phyloP scores from a whole-genome alignment of 805 yeast species.

The Saturnispora galanensis region DNA sequence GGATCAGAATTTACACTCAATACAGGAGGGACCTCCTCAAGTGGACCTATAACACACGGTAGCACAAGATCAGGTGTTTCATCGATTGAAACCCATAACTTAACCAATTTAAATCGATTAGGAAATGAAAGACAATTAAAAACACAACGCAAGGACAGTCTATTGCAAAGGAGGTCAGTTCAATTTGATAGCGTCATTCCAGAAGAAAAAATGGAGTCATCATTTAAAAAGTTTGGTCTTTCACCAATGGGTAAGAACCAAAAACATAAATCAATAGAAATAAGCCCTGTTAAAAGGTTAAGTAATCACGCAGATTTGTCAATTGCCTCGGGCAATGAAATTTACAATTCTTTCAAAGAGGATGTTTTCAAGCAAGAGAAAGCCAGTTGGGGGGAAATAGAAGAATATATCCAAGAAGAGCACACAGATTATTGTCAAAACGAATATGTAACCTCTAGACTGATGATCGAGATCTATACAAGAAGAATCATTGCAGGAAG shows the following conservation, averaged over 20 bases:
- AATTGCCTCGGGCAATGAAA: conserved; percentile 21
- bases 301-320: conserved; percentile 21
- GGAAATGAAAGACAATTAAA: conserved; percentile 1
- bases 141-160: conserved; percentile 7
- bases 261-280: neutral
- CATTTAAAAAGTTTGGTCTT: conserved; percentile 6
- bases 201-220: conserved; percentile 1
- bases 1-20: conserved; percentile 1
- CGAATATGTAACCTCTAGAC: conserved; percentile 18
- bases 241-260: neutral
- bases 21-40: conserved; percentile 1
- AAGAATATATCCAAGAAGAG: conserved; percentile 8
- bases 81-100: conserved; percentile 7
- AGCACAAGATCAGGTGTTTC: conserved; percentile 6
- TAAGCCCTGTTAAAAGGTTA: conserved; percentile 9
- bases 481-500: conserved; percentile 25
- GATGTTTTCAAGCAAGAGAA: conserved; percentile 14
- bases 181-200: conserved; percentile 1
- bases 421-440: conserved; percentile 19
- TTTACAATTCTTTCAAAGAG: conserved; percentile 14
- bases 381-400: conserved; percentile 13
- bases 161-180: conserved; percentile 1
- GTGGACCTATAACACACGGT: neutral
- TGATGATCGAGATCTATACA: conserved; percentile 25
- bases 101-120: conserved; percentile 1